Evolutionary conservation across 2,329 filamentous ascomycete species (phyloP), one percentile per base, ranked within the genome.

Genomic region (Colletotrichum liaoningense): DNA sequence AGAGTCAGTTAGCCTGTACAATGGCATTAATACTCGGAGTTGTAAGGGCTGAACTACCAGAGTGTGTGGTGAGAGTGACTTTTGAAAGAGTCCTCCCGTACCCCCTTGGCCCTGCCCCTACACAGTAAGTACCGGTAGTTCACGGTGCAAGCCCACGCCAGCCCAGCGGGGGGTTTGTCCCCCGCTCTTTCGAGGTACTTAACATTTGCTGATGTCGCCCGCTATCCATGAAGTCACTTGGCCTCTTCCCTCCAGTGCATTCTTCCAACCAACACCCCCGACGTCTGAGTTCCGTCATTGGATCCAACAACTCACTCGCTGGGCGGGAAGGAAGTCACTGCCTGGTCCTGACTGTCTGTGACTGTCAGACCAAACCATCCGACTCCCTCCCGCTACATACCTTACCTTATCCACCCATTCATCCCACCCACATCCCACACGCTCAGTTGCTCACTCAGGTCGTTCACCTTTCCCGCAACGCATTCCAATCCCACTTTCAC

Each of bases 361-460:
- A 56, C 55, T 33, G 64, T 28, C 28, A 65, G 28, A 49, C 67
- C 26, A 65, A 28, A 35, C 67, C 26, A 30, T 52, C 65, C 57
- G 26, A 58, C 42, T 63, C 57, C 42, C 63, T 62, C 33, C 56
- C 69, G 30, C 54, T 58, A 35, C 33, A 35, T 35, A 35, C 33
- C 33, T 35, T 35, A 35, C 11, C 33, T 35, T 35, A 59, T 35
- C 38, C 58, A 38, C 24, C 58, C 58, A n/a, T 30, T 57, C 58
- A 56, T 24, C 28, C 33, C 19, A 46, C 54, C n/a, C 52, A 55
- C 42, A 62, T 64, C 26, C 30, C 62, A 52, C 69, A 49, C 46
- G 9, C 30, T 30, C 4, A 46, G 24, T 46, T 42, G 42, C 59
- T 26, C 59, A 42, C 60, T 12, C 33, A 35, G 33, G 11, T 35